Conservation (phyloP, 2,329 filamentous ascomycete genomes). For the Colletotrichum somersetense region DNA sequence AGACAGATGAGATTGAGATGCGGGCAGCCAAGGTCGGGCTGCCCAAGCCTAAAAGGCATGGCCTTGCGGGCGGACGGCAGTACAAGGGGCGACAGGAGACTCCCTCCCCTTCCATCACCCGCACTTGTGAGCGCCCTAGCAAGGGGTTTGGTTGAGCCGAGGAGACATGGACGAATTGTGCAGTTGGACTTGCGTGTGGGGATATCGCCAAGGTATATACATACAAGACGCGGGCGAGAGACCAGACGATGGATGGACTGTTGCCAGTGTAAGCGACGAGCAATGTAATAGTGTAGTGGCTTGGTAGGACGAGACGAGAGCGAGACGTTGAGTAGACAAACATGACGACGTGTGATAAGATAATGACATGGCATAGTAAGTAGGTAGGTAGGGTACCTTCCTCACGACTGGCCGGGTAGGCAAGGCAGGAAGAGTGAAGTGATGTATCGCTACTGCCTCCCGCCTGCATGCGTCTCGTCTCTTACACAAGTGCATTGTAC, state of each 20-base stretch:
- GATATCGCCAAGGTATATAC: neutral
- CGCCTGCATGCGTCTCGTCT: neutral
- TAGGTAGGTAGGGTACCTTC: neutral
- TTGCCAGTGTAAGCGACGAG: slow-evolving; percentile 30
- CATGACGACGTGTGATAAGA: neutral
- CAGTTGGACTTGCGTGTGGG: no score
- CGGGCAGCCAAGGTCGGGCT: slow-evolving; percentile 8
- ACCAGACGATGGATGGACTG: slow-evolving; percentile 6
- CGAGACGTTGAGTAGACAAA: slow-evolving; percentile 3
- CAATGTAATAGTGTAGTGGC: neutral
- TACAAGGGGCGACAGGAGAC: slow-evolving; percentile 23
- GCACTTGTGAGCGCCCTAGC: slow-evolving; percentile 2
- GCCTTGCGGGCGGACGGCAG: neutral
- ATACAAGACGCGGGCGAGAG: slow-evolving; percentile 17
- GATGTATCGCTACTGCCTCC: neutral
- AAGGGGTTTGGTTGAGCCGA: slow-evolving; percentile 21
- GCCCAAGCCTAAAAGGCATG: slow-evolving; percentile 5
- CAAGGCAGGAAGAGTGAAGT: neutral
- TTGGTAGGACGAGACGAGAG: neutral
- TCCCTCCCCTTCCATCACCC: slow-evolving; percentile 19
- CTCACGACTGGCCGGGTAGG: neutral
- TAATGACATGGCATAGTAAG: neutral
- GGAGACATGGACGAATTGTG: slow-evolving; percentile 5
- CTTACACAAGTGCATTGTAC: neutral
- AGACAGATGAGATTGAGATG: slow-evolving; percentile 11